Conservation (phyloP, 1,139 yeast species). For the Hyphopichia fennica region DNA sequence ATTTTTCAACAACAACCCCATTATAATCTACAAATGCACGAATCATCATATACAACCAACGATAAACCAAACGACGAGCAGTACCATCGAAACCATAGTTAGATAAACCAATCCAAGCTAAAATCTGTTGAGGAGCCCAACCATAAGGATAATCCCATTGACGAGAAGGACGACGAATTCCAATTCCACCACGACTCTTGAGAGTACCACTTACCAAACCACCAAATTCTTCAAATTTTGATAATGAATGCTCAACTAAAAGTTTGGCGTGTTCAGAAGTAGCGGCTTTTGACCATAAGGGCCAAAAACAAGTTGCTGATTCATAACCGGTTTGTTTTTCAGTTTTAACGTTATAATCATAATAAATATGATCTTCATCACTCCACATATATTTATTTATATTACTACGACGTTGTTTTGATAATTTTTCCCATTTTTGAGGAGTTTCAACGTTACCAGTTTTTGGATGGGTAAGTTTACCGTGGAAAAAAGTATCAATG, state of each 20-base stretch:
- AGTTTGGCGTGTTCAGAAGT: conserved; percentile 69
- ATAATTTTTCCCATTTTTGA: conserved; percentile 58
- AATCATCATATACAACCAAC: conserved; percentile 91
- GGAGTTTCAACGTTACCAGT: conserved; percentile 46
- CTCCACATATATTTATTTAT: conserved; percentile 83
- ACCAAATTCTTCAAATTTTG: conserved; percentile 79
- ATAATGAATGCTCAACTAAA: conserved; percentile 60
- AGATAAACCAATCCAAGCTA: conserved; percentile 86
- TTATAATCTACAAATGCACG: conserved; percentile 90
- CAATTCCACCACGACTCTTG: conserved; percentile 70
- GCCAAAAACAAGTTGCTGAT: conserved; percentile 91
- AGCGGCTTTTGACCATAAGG: conserved; percentile 82
- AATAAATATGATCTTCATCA: conserved; percentile 73
- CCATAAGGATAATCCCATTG: conserved; percentile 99
- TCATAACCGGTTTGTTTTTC: conserved; percentile 66
- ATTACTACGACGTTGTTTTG: conserved; percentile 52
- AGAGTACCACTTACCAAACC: conserved; percentile 89
- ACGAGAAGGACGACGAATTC: conserved; percentile 73
- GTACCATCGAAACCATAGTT: conserved; percentile 70
- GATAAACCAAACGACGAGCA: conserved; percentile 72
- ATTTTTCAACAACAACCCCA: conserved; percentile 95
- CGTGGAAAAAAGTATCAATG: conserved; percentile 57
- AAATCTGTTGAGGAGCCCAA: conserved; percentile 98
- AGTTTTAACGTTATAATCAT: conserved; percentile 74
- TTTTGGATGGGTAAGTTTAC: conserved; percentile 33